Conservation (phyloP, 1,139 yeast genomes). For the Yamadazyma taylorii region DNA sequence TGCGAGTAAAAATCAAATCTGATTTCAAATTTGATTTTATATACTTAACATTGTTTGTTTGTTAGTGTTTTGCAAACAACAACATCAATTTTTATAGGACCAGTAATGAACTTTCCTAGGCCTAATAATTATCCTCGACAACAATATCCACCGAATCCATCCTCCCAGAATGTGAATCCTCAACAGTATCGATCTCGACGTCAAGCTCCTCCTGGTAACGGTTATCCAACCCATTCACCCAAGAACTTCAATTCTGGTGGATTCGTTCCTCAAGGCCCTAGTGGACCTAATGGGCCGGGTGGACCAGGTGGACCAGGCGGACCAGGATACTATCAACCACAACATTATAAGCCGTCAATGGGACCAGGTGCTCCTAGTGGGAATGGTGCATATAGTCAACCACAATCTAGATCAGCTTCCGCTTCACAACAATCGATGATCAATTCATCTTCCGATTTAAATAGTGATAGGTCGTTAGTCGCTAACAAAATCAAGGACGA, state of each 20-base stretch:
- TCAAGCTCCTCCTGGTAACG: too few species aligned
- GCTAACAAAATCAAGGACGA: slow-evolving; percentile 41
- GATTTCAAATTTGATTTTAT: slow-evolving; percentile 1
- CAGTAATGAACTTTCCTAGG: slow-evolving; percentile 7
- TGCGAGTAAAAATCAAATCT: too few species aligned
- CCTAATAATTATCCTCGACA: slow-evolving; percentile 6
- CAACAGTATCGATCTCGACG: slow-evolving; percentile 3
- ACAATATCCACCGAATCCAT: slow-evolving; percentile 1
- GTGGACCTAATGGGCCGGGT: too few species aligned
- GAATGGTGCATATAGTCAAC: not conserved
- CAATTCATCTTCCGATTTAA: slow-evolving; percentile 1
- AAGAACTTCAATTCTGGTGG: too few species aligned
- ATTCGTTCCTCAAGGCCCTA: too few species aligned
- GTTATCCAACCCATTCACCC: not conserved
- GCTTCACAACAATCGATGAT: slow-evolving; percentile 1
- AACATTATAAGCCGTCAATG: too few species aligned
- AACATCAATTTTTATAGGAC: not conserved
- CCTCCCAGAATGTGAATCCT: not conserved
- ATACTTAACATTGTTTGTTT: not conserved
- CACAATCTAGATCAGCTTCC: slow-evolving; percentile 1
- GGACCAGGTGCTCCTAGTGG: not conserved
- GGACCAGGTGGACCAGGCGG: too few species aligned
- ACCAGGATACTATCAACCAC: too few species aligned
- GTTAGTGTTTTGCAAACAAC: not conserved
- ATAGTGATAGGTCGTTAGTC: slow-evolving; percentile 4